Evolutionary conservation across 305 asterid species (phyloP), one percentile per base, ranked within the genome.

Genomic region (Caryopteris hybrid): DNA sequence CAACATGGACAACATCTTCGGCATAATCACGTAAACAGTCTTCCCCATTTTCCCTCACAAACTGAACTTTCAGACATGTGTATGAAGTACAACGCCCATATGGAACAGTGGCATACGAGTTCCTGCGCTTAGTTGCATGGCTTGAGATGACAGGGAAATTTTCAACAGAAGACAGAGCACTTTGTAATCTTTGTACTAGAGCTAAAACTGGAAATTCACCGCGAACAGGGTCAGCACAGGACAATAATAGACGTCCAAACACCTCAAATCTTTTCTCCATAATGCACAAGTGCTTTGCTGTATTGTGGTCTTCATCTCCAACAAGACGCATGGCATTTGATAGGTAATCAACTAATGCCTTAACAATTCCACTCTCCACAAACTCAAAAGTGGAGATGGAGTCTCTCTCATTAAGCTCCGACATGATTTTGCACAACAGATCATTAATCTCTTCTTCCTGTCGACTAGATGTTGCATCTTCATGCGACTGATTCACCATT

Each of bases 311-410:
- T 46, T 64, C 82, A 70, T 76, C 66, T 67, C 66, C 78, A 16
- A 46, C 76, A 36, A 61, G 77, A 85, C 79, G 78, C 68, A 59
- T 80, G 57, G 87, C 88, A 69, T 77, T 75, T 61, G 87, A 82
- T 51, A 95, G 79, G 82, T 80, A 95, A 74, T 70, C 72, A 64
- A 85, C 89, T 68, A 95, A 74, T 58, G 99, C 83, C 69, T 83
- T 86, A 33, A 82, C 76, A 56, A 89, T 81, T 70, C 98, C 98
- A 85, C 99, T 95, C 84, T 91, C 96, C 62, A 95, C 90, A 81
- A 95, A 92, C 84, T 95, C 99, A 78, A 95, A 95, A 41, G 95
- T 87, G 68, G 99, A 92, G 76, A 92, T 79, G 58, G 88, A 80
- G 64, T 85, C 92, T 71, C 78, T 80, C 31, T 88, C 95, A 67